Base-by-base conservation (phyloP, 139 green algal genomes). In the Deuterostichococcus epilithicus region DNA sequence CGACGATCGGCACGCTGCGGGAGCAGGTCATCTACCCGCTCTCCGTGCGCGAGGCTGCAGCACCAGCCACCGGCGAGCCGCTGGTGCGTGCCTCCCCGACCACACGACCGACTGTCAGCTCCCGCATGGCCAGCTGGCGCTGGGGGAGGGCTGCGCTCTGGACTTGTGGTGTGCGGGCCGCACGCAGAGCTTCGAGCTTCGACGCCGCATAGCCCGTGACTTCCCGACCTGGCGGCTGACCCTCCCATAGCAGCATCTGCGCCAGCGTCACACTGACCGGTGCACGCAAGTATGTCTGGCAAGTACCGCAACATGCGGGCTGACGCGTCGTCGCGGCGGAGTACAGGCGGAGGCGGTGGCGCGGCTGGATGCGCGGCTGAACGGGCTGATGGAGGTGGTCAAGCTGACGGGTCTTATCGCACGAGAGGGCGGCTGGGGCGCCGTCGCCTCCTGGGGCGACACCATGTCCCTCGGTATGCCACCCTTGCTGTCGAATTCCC, bases 11-110 rank as follows among this genome's bases (percentile, higher is more conserved):
- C 65, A 88, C 75, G 18, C 77, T 92, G 35, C 70, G 81, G 6
- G 88, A 90, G 26, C 87, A 92, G 80, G 65, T 92, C 35, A 72
- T 88, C 44, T 92, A 92, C 76, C 88, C 88, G 3, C 76, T 89
- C 32, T 81, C 72, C n/a, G 37, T 76, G 23, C 59, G 35, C 22
- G 76, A 86, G 67, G 87, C 82, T 4, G 33, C 58, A 25, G 76
- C 75, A 44, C 36, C 52, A 18, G 65, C 60, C 42, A 59, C 45
- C 3, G 44, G 68, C 39, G 70, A 66, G 59, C 60, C 8, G 20
- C 52, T 30, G 52, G 52, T 63, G 52, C 26, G 5, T 13, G 38
- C 3, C 34, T 25, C 30, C 5, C 69, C 38, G 22, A 58, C 23
- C 35, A n/a, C 35, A 32, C 42, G 42, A 52, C 8, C 42, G n/a